phyloP scores from a whole-genome alignment of 2,329 filamentous ascomycete genomes.

The Bertia moriformis region DNA sequence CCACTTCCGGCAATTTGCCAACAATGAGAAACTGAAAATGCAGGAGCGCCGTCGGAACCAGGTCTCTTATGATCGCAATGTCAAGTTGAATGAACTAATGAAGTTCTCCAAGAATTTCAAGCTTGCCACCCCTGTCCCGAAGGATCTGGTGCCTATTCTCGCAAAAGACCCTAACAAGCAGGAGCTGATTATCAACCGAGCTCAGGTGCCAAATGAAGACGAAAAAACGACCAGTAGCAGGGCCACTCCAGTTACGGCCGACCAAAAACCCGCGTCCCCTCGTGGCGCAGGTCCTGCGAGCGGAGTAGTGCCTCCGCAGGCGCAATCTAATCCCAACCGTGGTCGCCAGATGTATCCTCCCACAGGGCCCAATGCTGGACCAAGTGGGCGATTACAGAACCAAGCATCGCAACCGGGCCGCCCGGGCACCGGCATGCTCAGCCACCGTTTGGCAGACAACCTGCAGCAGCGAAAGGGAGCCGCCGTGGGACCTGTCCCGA shows the following conservation, averaged over 20 bases:
- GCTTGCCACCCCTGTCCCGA: conserved; percentile 49
- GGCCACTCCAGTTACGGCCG: not conserved
- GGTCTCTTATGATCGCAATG: conserved; percentile 34
- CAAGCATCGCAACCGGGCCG: not conserved
- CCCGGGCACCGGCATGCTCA: not conserved
- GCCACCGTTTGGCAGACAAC: conserved; percentile 22
- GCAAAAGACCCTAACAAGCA: conserved; percentile 56
- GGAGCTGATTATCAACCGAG: conserved; percentile 37
- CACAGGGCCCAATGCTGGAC: not conserved
- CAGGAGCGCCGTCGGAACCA: conserved; percentile 5
- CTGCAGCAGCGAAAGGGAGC: conserved; percentile 30
- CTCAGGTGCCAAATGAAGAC: conserved; percentile 26
- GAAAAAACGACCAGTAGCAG: not conserved
- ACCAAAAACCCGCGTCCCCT: not conserved
- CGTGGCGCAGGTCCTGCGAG: not conserved
- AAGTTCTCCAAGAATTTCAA: conserved; percentile 59
- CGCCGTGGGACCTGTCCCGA: conserved; percentile 3
- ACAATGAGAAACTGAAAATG: conserved; percentile 8
- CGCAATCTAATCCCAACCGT: not conserved
- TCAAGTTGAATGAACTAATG: conserved; percentile 55
- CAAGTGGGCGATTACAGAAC: not conserved
- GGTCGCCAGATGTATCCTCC: not conserved
- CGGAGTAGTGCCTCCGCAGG: not conserved
- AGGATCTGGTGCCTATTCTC: conserved; percentile 52
- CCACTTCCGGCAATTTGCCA: conserved; percentile 10